Evolutionary conservation across 2,329 filamentous ascomycete species (phyloP).

Genomic region (Fusarium sp.): DNA sequence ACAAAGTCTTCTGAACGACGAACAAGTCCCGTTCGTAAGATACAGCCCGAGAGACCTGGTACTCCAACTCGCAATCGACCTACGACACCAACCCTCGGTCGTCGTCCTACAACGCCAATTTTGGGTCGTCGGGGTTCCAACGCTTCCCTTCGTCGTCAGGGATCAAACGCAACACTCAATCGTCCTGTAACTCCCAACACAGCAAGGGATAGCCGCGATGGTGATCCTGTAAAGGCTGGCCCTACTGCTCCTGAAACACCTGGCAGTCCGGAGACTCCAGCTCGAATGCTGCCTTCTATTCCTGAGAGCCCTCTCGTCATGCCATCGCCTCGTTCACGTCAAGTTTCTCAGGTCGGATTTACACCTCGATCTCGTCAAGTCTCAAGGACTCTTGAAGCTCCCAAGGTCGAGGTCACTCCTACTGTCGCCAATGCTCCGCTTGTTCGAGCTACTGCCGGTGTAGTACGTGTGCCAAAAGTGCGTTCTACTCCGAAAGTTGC

Average conservation of each 20-base stretch:
- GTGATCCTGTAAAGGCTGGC: conserved; percentile 22
- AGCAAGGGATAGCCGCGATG: neutral
- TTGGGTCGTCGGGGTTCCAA: conserved; percentile 31
- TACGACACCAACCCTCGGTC: conserved; percentile 29
- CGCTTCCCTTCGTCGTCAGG: conserved; percentile 16
- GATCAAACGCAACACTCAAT: conserved; percentile 34
- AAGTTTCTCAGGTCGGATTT: conserved; percentile 23
- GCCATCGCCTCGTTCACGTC: conserved; percentile 27
- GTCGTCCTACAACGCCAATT: conserved; percentile 38
- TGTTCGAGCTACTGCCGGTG: neutral
- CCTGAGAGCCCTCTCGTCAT: conserved; percentile 32
- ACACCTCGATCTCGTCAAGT: conserved; percentile 33
- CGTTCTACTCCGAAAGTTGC: neutral
- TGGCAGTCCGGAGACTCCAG: conserved; percentile 20
- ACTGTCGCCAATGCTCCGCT: conserved; percentile 1
- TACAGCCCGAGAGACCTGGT: conserved; percentile 20
- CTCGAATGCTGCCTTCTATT: conserved; percentile 29
- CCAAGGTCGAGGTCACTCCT: conserved; percentile 2
- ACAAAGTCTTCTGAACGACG: conserved; percentile 38
- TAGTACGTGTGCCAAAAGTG: conserved; percentile 16
- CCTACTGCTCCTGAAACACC: neutral
- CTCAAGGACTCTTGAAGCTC: conserved; percentile 24
- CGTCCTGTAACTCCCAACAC: conserved; percentile 24
- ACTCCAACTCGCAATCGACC: conserved; percentile 35
- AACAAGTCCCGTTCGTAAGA: conserved; percentile 36